These are phyloP conservation scores for Thraustochytrium sp. DNA, from an alignment of 352 stramenopile genomes.

Conservation along the genomic window DNA sequence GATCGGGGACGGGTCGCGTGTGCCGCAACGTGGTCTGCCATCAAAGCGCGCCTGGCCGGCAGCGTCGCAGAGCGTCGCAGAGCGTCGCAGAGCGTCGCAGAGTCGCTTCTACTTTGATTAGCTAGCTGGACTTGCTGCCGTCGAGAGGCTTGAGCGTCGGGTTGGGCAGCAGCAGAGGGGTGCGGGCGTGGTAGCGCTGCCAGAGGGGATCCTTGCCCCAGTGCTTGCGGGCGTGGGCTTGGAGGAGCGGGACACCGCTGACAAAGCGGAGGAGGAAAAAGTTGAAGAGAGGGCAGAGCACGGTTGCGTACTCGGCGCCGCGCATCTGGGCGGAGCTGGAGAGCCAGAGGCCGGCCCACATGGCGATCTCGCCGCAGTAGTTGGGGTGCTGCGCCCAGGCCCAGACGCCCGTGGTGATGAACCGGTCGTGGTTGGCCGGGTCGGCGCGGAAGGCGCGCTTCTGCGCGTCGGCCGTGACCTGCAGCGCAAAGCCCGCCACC, in stretches of 20 bases:
- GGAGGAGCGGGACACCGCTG: slow-evolving; percentile 65
- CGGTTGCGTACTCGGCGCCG: slow-evolving; percentile 47
- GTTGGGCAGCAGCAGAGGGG: slow-evolving; percentile 60
- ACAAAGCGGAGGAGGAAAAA: slow-evolving; percentile 62
- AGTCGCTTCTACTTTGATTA: too few relatives aligned
- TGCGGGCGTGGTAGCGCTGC: slow-evolving; percentile 64
- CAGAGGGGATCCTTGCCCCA: slow-evolving; percentile 61
- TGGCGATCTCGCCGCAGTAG: slow-evolving; percentile 73
- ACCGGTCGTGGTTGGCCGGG: slow-evolving; percentile 63
- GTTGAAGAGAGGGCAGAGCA: slow-evolving; percentile 62
- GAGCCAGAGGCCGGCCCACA: slow-evolving; percentile 66
- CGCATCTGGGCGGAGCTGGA: slow-evolving; percentile 52
- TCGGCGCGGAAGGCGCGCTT: slow-evolving; percentile 69
- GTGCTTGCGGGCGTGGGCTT: slow-evolving; percentile 62
- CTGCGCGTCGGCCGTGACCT: slow-evolving; percentile 69
- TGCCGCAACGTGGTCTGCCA: too few relatives aligned
- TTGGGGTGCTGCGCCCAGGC: slow-evolving; percentile 74
- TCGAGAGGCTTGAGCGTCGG: neutral
- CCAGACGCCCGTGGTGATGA: slow-evolving; percentile 70
- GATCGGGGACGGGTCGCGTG: too few relatives aligned
- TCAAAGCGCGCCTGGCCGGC: too few relatives aligned
- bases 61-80: too few relatives aligned
- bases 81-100: too few relatives aligned
- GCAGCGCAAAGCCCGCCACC: slow-evolving; percentile 63
- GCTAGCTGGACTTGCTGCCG: neutral